Conservation (phyloP, 2,329 filamentous ascomycete species). For the Gaeumannomyces sp. region DNA sequence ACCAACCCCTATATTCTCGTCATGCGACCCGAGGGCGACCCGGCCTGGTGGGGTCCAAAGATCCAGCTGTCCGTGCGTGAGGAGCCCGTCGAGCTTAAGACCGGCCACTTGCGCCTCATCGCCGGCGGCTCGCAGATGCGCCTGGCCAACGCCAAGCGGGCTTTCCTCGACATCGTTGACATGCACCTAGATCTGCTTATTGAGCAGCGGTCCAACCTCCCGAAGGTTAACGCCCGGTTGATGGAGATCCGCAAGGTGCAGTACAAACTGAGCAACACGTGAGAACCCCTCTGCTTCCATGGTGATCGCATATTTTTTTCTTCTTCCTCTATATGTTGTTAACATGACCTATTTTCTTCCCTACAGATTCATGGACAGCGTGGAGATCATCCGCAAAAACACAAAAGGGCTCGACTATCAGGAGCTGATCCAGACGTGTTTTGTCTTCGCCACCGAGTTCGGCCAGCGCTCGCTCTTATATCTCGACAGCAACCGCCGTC, state of each 20-base stretch:
- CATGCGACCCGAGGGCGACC: constrained; percentile 69
- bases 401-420: constrained; percentile 80
- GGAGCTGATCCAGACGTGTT: constrained; percentile 95
- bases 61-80: constrained; percentile 67
- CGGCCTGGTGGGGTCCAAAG: constrained; percentile 76
- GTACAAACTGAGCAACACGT: constrained; percentile 88
- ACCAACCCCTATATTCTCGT: constrained; percentile 81
- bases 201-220: constrained; percentile 87
- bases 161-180: constrained; percentile 72
- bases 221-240: constrained; percentile 83
- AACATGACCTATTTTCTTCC: background rate
- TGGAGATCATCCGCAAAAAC: constrained; percentile 85
- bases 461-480: constrained; percentile 90
- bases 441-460: constrained; percentile 98
- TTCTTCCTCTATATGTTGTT: background rate
- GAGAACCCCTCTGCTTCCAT: background rate
- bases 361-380: constrained; percentile 87
- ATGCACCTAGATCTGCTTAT: constrained; percentile 84
- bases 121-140: constrained; percentile 79
- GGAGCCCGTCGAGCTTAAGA: constrained; percentile 76
- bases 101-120: constrained; percentile 79
- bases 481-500: constrained; percentile 90
- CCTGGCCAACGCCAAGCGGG: constrained; percentile 69
- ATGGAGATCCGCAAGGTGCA: constrained; percentile 94
- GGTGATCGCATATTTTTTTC: too few species aligned